A percentile compares a stretch with the other conserved stretches of the same genome.
phyloP scores from a whole-genome alignment of 768 basidiomycete species.

The Mycena haematopus region DNA sequence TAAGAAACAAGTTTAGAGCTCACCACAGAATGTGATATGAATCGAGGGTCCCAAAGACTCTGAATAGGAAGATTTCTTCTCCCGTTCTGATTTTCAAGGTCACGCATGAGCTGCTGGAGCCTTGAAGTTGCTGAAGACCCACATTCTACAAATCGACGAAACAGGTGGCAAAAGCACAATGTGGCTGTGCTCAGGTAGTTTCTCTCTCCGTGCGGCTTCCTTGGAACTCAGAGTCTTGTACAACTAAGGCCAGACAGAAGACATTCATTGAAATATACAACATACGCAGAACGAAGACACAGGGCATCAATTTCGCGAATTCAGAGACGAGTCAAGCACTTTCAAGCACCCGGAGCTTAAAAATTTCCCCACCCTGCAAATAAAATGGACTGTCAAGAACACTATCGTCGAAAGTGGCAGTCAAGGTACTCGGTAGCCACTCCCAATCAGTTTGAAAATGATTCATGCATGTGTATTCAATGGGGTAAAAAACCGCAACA shows the following conservation, averaged over 20 bases:
- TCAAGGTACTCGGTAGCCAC: too few relatives aligned
- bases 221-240: too few relatives aligned
- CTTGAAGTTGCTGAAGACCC: constrained; percentile 10
- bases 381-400: too few relatives aligned
- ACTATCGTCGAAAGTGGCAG: too few relatives aligned
- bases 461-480: neutral
- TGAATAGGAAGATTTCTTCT: neutral
- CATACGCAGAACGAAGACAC: too few relatives aligned
- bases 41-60: constrained; percentile 1
- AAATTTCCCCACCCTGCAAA: too few relatives aligned
- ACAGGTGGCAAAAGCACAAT: neutral
- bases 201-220: too few relatives aligned
- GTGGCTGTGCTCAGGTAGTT: neutral
- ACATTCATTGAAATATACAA: neutral
- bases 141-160: constrained; percentile 4
- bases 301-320: too few relatives aligned
- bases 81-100: neutral
- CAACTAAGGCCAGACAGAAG: neutral
- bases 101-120: neutral
- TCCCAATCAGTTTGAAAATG: constrained; percentile 5
- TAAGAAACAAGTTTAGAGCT: neutral
- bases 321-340: too few relatives aligned
- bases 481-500: constrained; percentile 18
- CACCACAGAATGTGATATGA: constrained; percentile 21
- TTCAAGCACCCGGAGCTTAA: too few relatives aligned